These are phyloP conservation scores for Oryza glumipatula DNA, from an alignment of 176 grass and related monocot species.

Conservation along the genomic window DNA sequence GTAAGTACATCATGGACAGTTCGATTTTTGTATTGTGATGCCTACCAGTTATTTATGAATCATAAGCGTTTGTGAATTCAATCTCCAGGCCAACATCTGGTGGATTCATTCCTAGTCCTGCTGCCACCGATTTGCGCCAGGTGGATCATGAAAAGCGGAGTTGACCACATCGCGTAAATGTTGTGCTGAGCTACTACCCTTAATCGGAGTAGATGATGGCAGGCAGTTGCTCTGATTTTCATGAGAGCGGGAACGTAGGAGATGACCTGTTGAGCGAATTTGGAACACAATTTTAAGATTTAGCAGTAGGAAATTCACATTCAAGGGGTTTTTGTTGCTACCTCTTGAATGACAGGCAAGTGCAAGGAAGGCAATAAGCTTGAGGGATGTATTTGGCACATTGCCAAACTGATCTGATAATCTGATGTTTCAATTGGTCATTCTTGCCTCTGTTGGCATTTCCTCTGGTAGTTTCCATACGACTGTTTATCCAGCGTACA, in stretches of 20 bases:
- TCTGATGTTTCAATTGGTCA: not conserved
- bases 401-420: conserved; percentile 5
- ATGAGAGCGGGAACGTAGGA: not conserved
- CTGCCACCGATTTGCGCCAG: conserved; percentile 30
- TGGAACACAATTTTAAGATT: conserved; percentile 1
- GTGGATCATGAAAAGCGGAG: conserved; percentile 35
- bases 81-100: conserved; percentile 81
- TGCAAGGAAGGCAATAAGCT: conserved; percentile 12
- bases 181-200: conserved; percentile 20
- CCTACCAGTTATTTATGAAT: conserved; percentile 14
- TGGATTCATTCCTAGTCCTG: conserved; percentile 37
- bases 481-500: not conserved
- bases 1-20: conserved; percentile 52
- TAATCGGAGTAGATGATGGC: not conserved
- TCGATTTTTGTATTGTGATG: not conserved
- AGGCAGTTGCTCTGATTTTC: conserved; percentile 5
- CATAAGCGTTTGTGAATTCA: not conserved
- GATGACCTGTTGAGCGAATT: conserved; percentile 1
- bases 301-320: conserved; percentile 34
- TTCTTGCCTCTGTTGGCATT: not conserved
- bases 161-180: conserved; percentile 17
- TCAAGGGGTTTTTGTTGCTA: conserved; percentile 40
- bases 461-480: not conserved
- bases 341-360: conserved; percentile 17
- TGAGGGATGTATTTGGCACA: conserved; percentile 9